phyloP scores from a whole-genome alignment of 345 rosid genomes.

The Dipteronia dyeriana region DNA sequence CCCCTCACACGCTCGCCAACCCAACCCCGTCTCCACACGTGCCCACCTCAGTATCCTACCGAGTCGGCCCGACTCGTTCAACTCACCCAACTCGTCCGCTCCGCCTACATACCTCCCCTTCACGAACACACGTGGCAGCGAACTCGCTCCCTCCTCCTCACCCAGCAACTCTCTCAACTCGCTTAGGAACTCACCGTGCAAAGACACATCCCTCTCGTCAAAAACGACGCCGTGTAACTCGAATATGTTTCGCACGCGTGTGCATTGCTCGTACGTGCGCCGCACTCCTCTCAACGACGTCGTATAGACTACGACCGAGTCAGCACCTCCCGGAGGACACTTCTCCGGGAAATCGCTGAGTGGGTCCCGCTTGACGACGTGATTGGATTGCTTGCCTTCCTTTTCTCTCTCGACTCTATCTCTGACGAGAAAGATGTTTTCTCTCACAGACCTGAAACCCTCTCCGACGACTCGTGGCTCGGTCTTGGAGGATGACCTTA shows the following conservation, averaged over 20 bases:
- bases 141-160: constrained; percentile 52
- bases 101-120: constrained; percentile 90
- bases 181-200: constrained; percentile 65
- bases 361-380: constrained; percentile 61
- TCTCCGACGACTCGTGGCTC: constrained; percentile 24
- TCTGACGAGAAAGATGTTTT: constrained; percentile 61
- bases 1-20: constrained; percentile 75
- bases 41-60: constrained; percentile 67
- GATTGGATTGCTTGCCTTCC: constrained; percentile 58
- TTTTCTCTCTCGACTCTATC: constrained; percentile 69
- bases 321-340: constrained; percentile 75
- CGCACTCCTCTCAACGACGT: constrained; percentile 91
- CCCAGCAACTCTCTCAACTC: constrained; percentile 63
- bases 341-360: constrained; percentile 69
- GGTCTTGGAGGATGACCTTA: not conserved
- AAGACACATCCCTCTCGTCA: constrained; percentile 87
- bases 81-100: constrained; percentile 59
- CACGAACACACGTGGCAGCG: constrained; percentile 74
- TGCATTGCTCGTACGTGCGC: constrained; percentile 74
- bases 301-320: constrained; percentile 73
- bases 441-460: constrained; percentile 54
- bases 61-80: constrained; percentile 70
- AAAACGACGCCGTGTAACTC: constrained; percentile 65
- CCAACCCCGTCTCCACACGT: constrained; percentile 65
- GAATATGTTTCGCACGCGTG: constrained; percentile 45